Evolutionary conservation across 75 land plant genomes (phyloP), one percentile per base, ranked within the genome.

Genomic region (Azolla pinnata): DNA sequence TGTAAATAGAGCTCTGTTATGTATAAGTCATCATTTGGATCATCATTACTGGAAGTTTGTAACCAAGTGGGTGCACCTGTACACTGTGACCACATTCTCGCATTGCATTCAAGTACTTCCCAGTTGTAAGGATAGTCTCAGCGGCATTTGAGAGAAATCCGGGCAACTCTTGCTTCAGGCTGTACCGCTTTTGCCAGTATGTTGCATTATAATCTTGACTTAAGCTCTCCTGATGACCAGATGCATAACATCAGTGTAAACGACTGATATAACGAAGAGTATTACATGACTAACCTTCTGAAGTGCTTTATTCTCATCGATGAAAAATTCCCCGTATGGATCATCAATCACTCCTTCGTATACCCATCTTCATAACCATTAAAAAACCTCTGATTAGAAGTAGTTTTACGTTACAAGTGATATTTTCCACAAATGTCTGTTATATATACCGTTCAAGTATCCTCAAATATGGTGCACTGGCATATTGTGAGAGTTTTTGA

Each of bases 311-410:
- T 92, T 88, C 59, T 92, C 97, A 53, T 79, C 82, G 65, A 92
- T 92, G 65, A 92, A 89, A 71, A 92, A 92, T 81, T 92, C 97
- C 25, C 85, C 87, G 67, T 92, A 92, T 46, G 97, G 97, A 59
- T 92, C 97, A 69, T 92, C 97, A 52, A 92, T 88, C 17, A 88
- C 81, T 40, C 97, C 97, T 68, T 92, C 97, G 74, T 88, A 88
- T 5, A 92, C 80, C 97, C 97, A 92, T 57, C 97, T 92, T 38
- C 31, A 61, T 46, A 51, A 34, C 24, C 34, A 44, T 30, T 30
- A 44, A 20, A 35, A 32, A 23, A 73, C 20, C n/a, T 57, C 7
- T 18, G 2, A 28, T 55, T 14, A 48, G 19, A 12, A 12, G 40
- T 35, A 5, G 12, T 35, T 35, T 12, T 35, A 35, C n/a, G n/a